Conservation (phyloP, 2,329 filamentous ascomycete species). For the Penicillium italicum region DNA sequence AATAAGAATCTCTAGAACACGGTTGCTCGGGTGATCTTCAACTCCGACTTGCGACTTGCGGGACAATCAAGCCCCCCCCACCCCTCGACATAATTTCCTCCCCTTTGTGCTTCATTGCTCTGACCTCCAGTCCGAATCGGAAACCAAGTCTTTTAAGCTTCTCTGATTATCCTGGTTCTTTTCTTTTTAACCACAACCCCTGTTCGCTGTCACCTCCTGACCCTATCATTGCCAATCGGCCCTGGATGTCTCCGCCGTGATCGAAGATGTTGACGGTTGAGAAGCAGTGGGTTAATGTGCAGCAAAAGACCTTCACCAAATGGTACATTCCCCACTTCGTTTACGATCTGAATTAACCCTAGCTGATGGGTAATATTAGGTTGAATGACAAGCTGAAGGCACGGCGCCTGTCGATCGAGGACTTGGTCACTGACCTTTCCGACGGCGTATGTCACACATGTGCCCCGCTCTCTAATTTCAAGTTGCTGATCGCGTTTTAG, state of each 20-base stretch:
- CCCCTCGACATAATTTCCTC: conserved; percentile 1
- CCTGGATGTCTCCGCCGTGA: conserved; percentile 30
- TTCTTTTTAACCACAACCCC: conserved; percentile 1
- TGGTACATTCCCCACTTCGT: conserved; percentile 54
- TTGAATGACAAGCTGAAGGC: conserved; percentile 90
- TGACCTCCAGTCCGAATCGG: conserved; percentile 13
- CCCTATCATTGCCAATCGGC: conserved; percentile 19
- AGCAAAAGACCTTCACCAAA: conserved; percentile 99
- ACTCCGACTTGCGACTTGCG: conserved; percentile 6
- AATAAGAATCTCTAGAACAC: neutral
- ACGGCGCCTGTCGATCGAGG: conserved; percentile 74
- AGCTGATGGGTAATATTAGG: conserved; percentile 50
- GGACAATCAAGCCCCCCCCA: neutral
- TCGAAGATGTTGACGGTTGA: conserved; percentile 50
- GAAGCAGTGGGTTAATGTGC: conserved; percentile 69
- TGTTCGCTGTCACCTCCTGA: conserved; percentile 5
- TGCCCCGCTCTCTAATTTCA: neutral
- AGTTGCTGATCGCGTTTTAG: conserved; percentile 44
- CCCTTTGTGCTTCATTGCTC: conserved; percentile 3
- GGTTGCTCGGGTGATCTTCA: conserved; percentile 13
- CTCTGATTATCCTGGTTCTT: conserved; percentile 1
- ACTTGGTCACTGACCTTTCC: conserved; percentile 83
- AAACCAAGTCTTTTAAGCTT: conserved; percentile 5
- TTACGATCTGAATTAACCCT: neutral
- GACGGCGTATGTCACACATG: conserved; percentile 69